A percentile compares a stretch with the other conserved stretches of the same genome.
Evolutionary conservation across 2,329 filamentous ascomycete genomes (phyloP).

Genomic region (Furcasterigmium sp.): DNA sequence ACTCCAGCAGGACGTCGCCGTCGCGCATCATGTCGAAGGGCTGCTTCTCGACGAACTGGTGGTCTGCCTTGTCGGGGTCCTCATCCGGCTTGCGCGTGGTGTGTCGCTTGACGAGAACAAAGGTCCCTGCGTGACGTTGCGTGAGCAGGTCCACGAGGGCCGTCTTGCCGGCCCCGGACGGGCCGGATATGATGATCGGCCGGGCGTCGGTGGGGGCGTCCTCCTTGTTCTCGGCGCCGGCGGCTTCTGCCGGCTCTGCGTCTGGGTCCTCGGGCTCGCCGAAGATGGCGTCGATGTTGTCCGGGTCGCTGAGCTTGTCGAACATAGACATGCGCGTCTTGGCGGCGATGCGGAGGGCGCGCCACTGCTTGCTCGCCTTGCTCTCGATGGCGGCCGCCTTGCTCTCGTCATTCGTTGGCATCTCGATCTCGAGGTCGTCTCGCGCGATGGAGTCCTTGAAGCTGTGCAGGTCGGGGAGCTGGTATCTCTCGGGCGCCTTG

Average conservation of each 20-base stretch:
- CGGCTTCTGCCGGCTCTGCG: conserved; percentile 23
- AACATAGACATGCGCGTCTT: conserved; percentile 70
- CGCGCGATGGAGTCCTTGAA: conserved; percentile 71
- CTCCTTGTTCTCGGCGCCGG: conserved; percentile 18
- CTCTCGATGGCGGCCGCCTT: conserved; percentile 55
- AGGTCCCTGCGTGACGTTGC: conserved; percentile 58
- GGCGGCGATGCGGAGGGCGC: conserved; percentile 75
- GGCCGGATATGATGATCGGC: conserved; percentile 64
- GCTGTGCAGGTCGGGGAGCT: conserved; percentile 62
- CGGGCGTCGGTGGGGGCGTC: conserved; percentile 41
- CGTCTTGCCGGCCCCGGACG: conserved; percentile 56
- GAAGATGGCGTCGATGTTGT: conserved; percentile 59
- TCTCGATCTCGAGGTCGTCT: conserved; percentile 81
- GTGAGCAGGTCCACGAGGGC: conserved; percentile 59
- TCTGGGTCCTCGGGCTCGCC: conserved; percentile 36
- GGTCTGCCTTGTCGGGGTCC: conserved; percentile 44
- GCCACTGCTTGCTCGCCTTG: conserved; percentile 87
- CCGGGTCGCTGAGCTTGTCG: conserved; percentile 82
- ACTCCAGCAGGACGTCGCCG: conserved; percentile 55
- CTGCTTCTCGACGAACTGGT: conserved; percentile 50
- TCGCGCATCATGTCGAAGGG: conserved; percentile 55
- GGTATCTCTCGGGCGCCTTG: conserved; percentile 59
- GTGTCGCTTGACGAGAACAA: conserved; percentile 52
- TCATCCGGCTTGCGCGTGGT: conserved; percentile 45
- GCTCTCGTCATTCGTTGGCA: conserved; percentile 61